A percentile compares a stretch with the other conserved stretches of the same genome.
Evolutionary conservation across 148 eudicot genomes (phyloP).

Genomic region (Oxyria digyna): DNA sequence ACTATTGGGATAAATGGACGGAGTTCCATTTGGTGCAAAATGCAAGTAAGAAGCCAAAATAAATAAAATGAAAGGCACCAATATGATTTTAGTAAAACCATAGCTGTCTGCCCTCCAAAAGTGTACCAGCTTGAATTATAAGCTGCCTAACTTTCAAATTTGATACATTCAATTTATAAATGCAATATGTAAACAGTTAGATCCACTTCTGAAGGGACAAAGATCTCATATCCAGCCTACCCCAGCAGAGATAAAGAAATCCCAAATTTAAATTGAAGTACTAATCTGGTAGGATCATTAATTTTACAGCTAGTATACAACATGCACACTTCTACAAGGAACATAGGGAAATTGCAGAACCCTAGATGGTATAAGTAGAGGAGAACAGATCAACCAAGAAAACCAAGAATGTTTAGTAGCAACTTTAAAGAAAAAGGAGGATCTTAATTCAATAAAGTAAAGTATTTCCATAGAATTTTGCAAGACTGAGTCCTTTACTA

Average conservation of each 20-base stretch:
- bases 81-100: no score
- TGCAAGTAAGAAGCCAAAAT: no score
- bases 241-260: background rate
- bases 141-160: background rate
- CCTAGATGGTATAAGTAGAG: background rate
- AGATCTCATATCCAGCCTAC: background rate
- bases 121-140: no score
- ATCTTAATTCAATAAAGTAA: background rate
- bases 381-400: background rate
- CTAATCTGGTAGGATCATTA: background rate
- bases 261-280: background rate
- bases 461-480: no score
- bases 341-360: background rate
- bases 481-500: no score
- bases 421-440: no score
- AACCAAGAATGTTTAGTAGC: background rate
- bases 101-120: no score
- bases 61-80: no score
- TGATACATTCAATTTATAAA: background rate
- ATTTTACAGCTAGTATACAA: background rate
- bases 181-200: background rate
- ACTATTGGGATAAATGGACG: no score
- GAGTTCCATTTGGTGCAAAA: no score
- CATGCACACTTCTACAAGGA: background rate
- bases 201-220: background rate